Evolutionary conservation across 441 rosid species (phyloP), one percentile per base, ranked within the genome.

Genomic region (Biscutella laevigata): DNA sequence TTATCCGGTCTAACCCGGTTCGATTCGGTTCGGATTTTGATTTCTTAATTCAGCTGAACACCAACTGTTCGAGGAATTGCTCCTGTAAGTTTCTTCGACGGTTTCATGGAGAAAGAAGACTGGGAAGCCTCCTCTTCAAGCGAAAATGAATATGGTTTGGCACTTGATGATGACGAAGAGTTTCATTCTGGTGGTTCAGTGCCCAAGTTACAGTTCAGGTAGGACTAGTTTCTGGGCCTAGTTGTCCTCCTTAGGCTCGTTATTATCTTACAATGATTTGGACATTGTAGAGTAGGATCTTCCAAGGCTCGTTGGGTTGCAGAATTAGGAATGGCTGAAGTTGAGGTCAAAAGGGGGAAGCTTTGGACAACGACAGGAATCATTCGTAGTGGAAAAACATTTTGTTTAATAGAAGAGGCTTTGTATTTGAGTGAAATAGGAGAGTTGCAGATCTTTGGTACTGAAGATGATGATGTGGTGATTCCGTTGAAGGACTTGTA

Each of bases 361-460:
- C 64, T 84, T 70, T 87, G 96, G 96, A 79, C 79, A 8, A 80
- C 95, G 2, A 81, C 84, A 3, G 94, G 95, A 70, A 59, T 91
- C 47, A 61, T 72, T 38, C 74, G 83, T 8, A 32, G 44, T 0
- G 81, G 83, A 17, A 85, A 78, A 39, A 68, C 75, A n/a, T 79
- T 60, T 53, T 84, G 86, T 66, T 67, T 62, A 33, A 59, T 78
- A 24, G 95, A 90, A 69, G 98, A 87, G 64, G 77, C 83, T n/a
- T n/a, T n/a, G 75, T 87, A 67, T 71, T 64, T 87, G 54, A 70
- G 72, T 61, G 94, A 82, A 47, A 57, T 84, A 29, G 86, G 94
- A 49, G 88, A 82, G 1, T 59, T 84, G 71, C 43, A 55, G 34
- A 62, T 87, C 5, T 36, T 73, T 51, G 80, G 62, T n/a, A n/a